Percentiles rank a stretch among this genome's conserved stretches.
These are phyloP conservation scores for Parietichytrium sp. DNA, from an alignment of 108 stramenopile species.

Conservation along the genomic window DNA sequence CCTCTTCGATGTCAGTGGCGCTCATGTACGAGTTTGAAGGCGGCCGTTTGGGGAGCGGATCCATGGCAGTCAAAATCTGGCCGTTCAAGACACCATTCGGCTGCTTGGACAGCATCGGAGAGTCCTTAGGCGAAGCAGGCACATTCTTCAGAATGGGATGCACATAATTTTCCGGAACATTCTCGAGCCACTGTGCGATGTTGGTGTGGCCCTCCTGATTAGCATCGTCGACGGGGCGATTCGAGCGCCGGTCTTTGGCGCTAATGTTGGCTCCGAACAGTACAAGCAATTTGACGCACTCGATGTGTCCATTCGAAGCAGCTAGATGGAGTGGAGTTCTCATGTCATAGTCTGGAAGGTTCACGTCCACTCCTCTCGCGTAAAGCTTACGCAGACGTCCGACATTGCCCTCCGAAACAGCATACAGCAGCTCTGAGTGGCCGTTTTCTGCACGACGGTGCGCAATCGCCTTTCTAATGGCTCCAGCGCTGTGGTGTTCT, in stretches of 20 bases:
- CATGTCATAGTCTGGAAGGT: slow-evolving; percentile 78
- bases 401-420: background rate
- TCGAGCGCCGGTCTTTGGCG: slow-evolving; percentile 78
- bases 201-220: slow-evolving; percentile 53
- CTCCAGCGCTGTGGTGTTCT: background rate
- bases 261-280: slow-evolving; percentile 71
- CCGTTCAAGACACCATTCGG: too few species aligned
- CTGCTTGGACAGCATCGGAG: too few species aligned
- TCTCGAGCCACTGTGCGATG: slow-evolving; percentile 52
- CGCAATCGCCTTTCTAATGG: background rate
- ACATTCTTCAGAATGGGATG: too few species aligned
- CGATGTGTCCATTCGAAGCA: slow-evolving; percentile 73
- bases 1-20: too few species aligned
- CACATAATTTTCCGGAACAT: slow-evolving; percentile 42
- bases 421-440: background rate
- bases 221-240: slow-evolving; percentile 76
- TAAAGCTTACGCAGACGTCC: background rate
- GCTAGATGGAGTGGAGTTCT: slow-evolving; percentile 85
- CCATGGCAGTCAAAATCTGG: too few species aligned
- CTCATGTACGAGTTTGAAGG: too few species aligned
- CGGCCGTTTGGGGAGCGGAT: too few species aligned
- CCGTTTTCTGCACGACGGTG: slow-evolving; percentile 20
- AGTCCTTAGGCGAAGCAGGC: too few species aligned
- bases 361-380: slow-evolving; percentile 63
- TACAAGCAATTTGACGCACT: slow-evolving; percentile 66